These are phyloP conservation scores for Haematococcus sp. DNA, from an alignment of 139 green algal genomes.

Conservation along the genomic window DNA sequence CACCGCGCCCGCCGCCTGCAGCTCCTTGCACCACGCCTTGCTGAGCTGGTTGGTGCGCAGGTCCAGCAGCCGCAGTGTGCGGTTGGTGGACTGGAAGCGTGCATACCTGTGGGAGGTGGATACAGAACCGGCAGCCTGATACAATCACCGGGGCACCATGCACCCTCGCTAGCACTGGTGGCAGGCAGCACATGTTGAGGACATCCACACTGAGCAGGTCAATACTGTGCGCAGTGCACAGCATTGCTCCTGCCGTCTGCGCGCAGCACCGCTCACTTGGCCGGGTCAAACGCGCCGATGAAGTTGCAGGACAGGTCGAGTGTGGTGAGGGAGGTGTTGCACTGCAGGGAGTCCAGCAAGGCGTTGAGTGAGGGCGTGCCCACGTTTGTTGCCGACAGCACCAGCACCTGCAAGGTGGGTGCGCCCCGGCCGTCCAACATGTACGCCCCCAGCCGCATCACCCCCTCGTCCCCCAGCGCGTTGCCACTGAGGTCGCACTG, in stretches of 20 bases:
- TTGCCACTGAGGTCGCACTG: constrained; percentile 8
- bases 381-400: not conserved
- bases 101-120: not conserved
- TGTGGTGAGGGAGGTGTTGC: not conserved
- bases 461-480: constrained; percentile 6
- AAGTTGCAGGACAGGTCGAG: constrained; percentile 8
- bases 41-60: constrained; percentile 3
- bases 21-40: not conserved
- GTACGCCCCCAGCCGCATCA: not conserved
- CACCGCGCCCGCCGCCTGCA: not conserved
- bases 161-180: too few species aligned
- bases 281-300: constrained; percentile 3
- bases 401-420: constrained; percentile 2
- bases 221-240: too few species aligned
- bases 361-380: not conserved
- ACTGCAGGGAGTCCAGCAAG: not conserved
- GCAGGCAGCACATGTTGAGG: too few species aligned
- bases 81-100: not conserved
- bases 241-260: too few species aligned
- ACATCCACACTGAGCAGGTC: too few species aligned
- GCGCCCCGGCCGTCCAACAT: not conserved
- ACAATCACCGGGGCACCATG: too few species aligned
- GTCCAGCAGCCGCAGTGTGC: not conserved
- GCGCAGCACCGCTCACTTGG: too few species aligned
- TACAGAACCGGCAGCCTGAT: too few species aligned